Conservation (phyloP, 169 alveolate species). For the Eimeria falciformis region DNA sequence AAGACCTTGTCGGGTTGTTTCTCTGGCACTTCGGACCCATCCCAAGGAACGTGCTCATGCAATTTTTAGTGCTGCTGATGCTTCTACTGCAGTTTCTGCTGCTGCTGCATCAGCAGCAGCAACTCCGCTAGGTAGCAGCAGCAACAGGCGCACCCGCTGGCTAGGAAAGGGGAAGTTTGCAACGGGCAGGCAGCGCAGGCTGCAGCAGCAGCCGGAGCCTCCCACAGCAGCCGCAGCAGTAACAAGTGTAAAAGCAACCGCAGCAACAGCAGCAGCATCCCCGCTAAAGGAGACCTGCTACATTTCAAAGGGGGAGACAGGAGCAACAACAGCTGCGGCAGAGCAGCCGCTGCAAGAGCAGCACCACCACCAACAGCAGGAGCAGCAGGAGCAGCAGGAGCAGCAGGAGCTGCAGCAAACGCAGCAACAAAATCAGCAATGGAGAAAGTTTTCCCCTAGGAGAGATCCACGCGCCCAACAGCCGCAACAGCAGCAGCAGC, state of each 20-base stretch:
- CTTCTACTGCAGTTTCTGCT: not conserved
- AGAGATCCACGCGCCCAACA: too few relatives aligned
- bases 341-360: too few relatives aligned
- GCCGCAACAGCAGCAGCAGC: not conserved
- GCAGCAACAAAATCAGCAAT: not conserved
- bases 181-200: not conserved
- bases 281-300: not conserved
- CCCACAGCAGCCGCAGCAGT: not conserved
- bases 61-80: constrained; percentile 1
- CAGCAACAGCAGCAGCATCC: not conserved
- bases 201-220: not conserved
- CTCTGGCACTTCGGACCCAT: too few relatives aligned
- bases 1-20: too few relatives aligned
- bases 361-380: not conserved
- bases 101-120: not conserved
- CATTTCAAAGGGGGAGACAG: too few relatives aligned
- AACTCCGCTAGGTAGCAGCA: not conserved
- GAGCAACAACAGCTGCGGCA: too few relatives aligned
- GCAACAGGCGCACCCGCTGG: not conserved
- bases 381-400: not conserved
- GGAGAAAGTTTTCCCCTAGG: too few relatives aligned
- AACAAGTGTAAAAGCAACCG: not conserved
- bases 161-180: not conserved
- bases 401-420: not conserved
- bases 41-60: not conserved